Evolutionary conservation across 2,329 filamentous ascomycete species (phyloP).

Genomic region (Fusarium ambrosium): DNA sequence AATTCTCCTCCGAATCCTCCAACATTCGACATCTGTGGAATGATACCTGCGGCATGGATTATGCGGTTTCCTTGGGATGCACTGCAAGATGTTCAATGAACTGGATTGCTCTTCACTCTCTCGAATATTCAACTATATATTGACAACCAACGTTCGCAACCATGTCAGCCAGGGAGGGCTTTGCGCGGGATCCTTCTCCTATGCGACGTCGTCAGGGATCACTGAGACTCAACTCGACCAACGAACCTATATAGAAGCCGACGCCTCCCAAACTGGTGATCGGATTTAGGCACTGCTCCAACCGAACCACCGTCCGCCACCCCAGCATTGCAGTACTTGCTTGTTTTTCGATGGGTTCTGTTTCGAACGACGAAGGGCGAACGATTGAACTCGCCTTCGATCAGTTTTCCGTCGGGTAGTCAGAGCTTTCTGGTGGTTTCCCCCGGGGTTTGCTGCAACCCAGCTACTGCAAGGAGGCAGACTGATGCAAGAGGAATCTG

Average conservation of each 20-base stretch:
- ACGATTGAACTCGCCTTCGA: not conserved
- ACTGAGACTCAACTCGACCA: not conserved
- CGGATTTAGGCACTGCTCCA: not conserved
- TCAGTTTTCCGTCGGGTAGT: not conserved
- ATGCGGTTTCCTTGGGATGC: not conserved
- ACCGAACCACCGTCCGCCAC: not conserved
- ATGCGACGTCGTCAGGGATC: not conserved
- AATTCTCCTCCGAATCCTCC: not conserved
- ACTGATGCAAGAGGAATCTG: not conserved
- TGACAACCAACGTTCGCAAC: not conserved
- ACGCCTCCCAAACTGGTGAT: not conserved
- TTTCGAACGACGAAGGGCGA: not conserved
- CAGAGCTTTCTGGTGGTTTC: not conserved
- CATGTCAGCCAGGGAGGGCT: not conserved
- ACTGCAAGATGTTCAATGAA: not conserved
- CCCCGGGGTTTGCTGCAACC: not conserved
- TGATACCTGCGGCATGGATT: too few species aligned
- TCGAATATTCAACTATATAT: not conserved
- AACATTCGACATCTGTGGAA: not conserved
- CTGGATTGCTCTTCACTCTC: not conserved
- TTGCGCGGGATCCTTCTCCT: not conserved
- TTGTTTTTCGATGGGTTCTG: not conserved
- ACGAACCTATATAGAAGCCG: not conserved
- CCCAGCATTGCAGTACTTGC: not conserved
- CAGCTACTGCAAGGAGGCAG: not conserved